Evolutionary conservation across 163 green algal genomes (phyloP).

Genomic region (Prototheca cutis): DNA sequence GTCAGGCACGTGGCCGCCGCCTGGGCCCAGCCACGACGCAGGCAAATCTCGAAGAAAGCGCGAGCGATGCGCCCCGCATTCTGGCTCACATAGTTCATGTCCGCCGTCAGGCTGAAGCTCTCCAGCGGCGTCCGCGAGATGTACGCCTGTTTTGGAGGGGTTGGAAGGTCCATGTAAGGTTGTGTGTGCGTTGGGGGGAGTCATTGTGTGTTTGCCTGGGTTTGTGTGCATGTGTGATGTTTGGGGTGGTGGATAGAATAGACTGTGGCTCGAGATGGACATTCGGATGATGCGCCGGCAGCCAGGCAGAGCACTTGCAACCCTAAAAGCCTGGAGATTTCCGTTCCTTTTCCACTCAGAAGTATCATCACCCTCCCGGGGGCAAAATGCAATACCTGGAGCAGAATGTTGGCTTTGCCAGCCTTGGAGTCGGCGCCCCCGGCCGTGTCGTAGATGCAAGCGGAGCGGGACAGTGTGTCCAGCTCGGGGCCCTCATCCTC

Average conservation of each 20-base stretch:
- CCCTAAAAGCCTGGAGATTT: too few relatives aligned
- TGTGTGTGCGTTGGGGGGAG: too few relatives aligned
- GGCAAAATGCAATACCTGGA: too few relatives aligned
- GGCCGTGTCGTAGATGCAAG: slow-evolving; percentile 56
- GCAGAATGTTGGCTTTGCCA: slow-evolving; percentile 85
- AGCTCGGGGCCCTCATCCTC: slow-evolving; percentile 77
- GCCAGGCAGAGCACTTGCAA: too few relatives aligned
- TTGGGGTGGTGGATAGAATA: too few relatives aligned
- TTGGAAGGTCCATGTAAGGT: too few relatives aligned
- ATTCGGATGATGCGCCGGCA: too few relatives aligned
- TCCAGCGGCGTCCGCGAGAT: slow-evolving; percentile 68
- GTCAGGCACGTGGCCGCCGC: slow-evolving; percentile 62
- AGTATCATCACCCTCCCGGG: too few relatives aligned
- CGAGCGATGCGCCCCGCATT: slow-evolving; percentile 81
- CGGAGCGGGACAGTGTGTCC: slow-evolving; percentile 39
- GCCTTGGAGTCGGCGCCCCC: slow-evolving; percentile 58
- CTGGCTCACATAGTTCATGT: slow-evolving; percentile 83
- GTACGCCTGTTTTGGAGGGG: slow-evolving; percentile 83
- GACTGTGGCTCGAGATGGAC: too few relatives aligned
- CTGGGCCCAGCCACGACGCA: slow-evolving; percentile 67
- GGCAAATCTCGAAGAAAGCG: slow-evolving; percentile 90
- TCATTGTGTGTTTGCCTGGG: too few relatives aligned
- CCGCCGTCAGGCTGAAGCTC: slow-evolving; percentile 81
- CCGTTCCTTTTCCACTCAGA: too few relatives aligned
- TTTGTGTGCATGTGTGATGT: too few relatives aligned